Base-by-base conservation (phyloP, 108 stramenopile species). In the Cyclostephanos invisitatus region DNA sequence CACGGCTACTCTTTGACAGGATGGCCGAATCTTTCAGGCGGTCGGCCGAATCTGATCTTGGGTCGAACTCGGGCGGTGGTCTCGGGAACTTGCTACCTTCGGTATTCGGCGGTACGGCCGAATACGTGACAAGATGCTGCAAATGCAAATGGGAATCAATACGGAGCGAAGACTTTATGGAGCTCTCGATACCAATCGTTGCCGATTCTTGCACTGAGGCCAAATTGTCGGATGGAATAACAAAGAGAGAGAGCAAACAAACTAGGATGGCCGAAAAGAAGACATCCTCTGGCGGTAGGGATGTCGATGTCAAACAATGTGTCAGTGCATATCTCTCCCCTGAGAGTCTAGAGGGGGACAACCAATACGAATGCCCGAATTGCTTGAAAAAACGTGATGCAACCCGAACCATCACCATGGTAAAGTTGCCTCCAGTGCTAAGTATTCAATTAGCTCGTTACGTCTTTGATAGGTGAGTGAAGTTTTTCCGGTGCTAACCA, bases 401-500 rank as follows among this genome's bases (percentile, higher is more conserved):
- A 0, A 72, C 61, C 18, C 84, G 90, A 42, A 29, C 28, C 27
- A 48, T 83, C 18, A 55, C 46, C 10, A 69, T 96, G 58, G 67
- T 65, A 10, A 58, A 78, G 35, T 68, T 91, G 18, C 94, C 94
- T 44, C 89, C 87, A 2, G 90, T 93, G 42, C 82, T 96, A 24
- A 96, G 93, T 63, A 68, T 96, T 54, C 94, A 92, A 70, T 76
- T 96, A 7, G 87, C 84, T 17, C 75, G 94, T 9, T 96, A 96
- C 67, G 88, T 93, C 12, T 96, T 87, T 70, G 89, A 96, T 74
- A 73, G 74, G 38, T 59, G 11, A 29, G 58, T 37, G 58, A 38
- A 15, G 2, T 20, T 4, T 7, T 18, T 15, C 38, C 25, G 22
- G 28, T 53, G 5, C 17, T 32, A 15, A 29, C 14, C 50, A 18